Base-by-base conservation (phyloP, 176 grass and related monocot genomes). In the Cenchrus purpureus region DNA sequence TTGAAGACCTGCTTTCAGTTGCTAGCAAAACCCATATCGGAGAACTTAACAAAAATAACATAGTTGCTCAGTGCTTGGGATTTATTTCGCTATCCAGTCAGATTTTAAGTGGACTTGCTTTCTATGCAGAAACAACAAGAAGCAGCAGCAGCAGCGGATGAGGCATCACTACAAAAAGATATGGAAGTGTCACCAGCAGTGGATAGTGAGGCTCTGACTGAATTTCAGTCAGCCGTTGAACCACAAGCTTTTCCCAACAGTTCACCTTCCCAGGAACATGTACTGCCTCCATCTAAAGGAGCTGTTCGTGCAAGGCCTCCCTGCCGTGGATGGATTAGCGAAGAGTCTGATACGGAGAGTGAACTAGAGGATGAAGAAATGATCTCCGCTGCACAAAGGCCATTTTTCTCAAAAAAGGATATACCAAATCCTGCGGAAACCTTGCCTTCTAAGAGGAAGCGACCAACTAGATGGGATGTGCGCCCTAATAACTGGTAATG, bases 401-500 rank as follows among this genome's bases (percentile, higher is more conserved):
- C 15, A 15, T 15, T 50, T 72, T 28, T 15, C 45, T 2, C 12
- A 12, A 14, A 28, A 72, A 25, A 13, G 44, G 44, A 49, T 64
- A 50, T 79, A 48, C 76, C 20, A 17, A 48, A 22, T 9, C 57
- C 60, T 29, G 10, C 2, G 16, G 62, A 67, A 66, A 80, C 61
- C 6, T 68, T 85, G 62, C 83, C 53, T 68, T 13, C 34, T 58
- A 78, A 31, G 52, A 78, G 74, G 74, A 85, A 48, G 64, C 40
- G 74, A n/a, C 64, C 64, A 46, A 78, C 51, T 49, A 68, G 83
- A 69, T 85, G 83, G 64, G 64, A 85, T 78, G 74, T 69, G 53
- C 11, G 0, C 22, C 65, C 64, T 85, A 44, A 53, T 85, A 44
- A 53, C 58, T 40, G 58, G 59, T 65, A 49, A 84, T 51, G 3